phyloP scores from a whole-genome alignment of 1,139 yeast species.

The Hemisphaericaspora subhashii region DNA sequence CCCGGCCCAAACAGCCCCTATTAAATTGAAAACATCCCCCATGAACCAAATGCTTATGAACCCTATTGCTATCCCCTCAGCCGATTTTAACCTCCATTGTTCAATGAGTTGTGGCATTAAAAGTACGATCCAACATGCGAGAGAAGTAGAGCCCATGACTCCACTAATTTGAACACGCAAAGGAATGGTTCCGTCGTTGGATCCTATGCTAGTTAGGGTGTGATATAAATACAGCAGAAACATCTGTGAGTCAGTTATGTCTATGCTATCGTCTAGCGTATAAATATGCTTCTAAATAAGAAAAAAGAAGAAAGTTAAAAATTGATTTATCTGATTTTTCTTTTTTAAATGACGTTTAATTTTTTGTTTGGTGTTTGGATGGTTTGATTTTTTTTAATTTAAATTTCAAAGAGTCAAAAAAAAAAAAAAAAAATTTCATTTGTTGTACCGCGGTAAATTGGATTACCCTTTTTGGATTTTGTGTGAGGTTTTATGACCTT shows the following conservation, averaged over 20 bases:
- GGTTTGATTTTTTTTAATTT: too few relatives aligned
- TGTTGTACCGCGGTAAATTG: too few relatives aligned
- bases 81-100: slow-evolving; percentile 76
- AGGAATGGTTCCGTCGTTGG: background rate
- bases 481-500: too few relatives aligned
- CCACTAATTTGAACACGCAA: slow-evolving; percentile 40
- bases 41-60: slow-evolving; percentile 71
- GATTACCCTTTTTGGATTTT: too few relatives aligned
- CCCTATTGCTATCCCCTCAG: slow-evolving; percentile 75
- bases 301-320: too few relatives aligned
- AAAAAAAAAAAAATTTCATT: too few relatives aligned
- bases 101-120: slow-evolving; percentile 78
- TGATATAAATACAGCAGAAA: slow-evolving; percentile 1
- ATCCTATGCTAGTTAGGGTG: background rate
- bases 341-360: too few relatives aligned
- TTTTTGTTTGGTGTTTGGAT: too few relatives aligned
- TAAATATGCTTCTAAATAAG: too few relatives aligned
- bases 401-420: too few relatives aligned
- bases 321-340: too few relatives aligned
- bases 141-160: slow-evolving; percentile 64
- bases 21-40: slow-evolving; percentile 69
- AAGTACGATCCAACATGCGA: slow-evolving; percentile 81
- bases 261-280: too few relatives aligned
- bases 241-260: background rate
- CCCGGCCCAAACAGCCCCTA: slow-evolving; percentile 72